Percentiles rank a stretch among this genome's conserved stretches.
Evolutionary conservation across 345 rosid species (phyloP).

Genomic region (Gossypium bickii): DNA sequence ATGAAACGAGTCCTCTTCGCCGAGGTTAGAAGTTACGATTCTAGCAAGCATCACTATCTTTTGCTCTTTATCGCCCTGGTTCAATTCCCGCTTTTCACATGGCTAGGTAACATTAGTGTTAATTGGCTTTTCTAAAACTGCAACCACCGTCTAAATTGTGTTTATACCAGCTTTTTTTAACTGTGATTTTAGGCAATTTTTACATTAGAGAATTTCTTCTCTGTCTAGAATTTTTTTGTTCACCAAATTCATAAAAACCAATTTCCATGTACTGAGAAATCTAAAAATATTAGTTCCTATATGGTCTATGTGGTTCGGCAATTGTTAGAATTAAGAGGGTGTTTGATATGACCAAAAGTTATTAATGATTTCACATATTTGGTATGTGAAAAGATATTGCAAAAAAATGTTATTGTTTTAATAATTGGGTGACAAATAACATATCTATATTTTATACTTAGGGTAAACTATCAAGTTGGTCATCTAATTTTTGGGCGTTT

Average conservation of each 20-base stretch:
- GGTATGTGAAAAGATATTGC: no score
- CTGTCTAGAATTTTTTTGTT: neutral
- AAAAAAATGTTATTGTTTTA: no score
- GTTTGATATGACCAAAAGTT: no score
- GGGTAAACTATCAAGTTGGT: no score
- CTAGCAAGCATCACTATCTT: conserved; percentile 88
- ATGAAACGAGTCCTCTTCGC: conserved; percentile 91
- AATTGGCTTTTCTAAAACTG: conserved; percentile 74
- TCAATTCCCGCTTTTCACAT: conserved; percentile 77
- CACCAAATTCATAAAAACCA: neutral
- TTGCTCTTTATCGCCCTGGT: conserved; percentile 80
- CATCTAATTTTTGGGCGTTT: no score
- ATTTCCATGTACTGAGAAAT: neutral
- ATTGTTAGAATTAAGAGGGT: no score
- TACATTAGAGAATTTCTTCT: neutral
- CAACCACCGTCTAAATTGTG: conserved; percentile 23
- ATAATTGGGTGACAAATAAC: no score
- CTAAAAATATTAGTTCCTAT: no score
- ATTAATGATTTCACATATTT: no score
- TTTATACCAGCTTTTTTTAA: conserved; percentile 1
- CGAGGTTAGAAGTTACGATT: conserved; percentile 78
- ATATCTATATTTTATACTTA: no score
- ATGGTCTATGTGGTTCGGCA: no score
- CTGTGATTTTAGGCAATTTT: conserved; percentile 11
- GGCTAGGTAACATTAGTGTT: conserved; percentile 92